Evolutionary conservation across 1,284 basidiomycete genomes (phyloP), one percentile per base, ranked within the genome.

Genomic region (Fomitopsis pinicola): DNA sequence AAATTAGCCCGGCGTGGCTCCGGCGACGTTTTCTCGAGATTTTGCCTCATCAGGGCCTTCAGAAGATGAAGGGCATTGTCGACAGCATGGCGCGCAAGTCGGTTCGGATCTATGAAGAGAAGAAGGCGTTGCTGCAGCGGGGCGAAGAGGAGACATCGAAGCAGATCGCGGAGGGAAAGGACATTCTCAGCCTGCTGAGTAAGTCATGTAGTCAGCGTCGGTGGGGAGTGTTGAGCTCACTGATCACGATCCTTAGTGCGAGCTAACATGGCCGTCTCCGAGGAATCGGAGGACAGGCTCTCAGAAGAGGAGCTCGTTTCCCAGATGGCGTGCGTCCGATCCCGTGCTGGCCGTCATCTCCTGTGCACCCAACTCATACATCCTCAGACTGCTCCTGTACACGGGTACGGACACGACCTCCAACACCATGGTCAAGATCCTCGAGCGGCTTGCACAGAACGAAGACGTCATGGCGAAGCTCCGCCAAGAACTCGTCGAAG

Each of bases 151-250:
- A 68, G 9, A 61, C 77, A 0, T 50, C 63, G 9, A 61, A 67
- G 9, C 75, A 78, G 55, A 64, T 77, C 38, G 75, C 73, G 1
- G 67, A 66, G 40, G 78, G 76, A n/a, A 80, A 78, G 55, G 80
- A 83, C 67, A 76, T 83, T 48, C 73, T 83, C 57, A 82, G 78
- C 59, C 74, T 78, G 55, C 66, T 83, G 12, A 71, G 80, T 79
- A 63, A 30, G 77, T 71, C 36, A 2, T 15, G 7, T 22, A 22
- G 22, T 9, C 15, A 42, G 12, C 12, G 22, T 33, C 3, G 30
- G 50, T 9, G n/a, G 15, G 1, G 15, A 33, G 8, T 33, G 5
- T 36, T 5, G 19, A 2, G n/a, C 50, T 40, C 9, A 22, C 22
- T 33, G 19, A 28, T 9, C n/a, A 44, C n/a, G 30, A 1, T 1